A percentile compares a stretch with the other conserved stretches of the same genome.
Evolutionary conservation across 116 monocot genomes (phyloP).

Genomic region (Dioscorea cayenensis): DNA sequence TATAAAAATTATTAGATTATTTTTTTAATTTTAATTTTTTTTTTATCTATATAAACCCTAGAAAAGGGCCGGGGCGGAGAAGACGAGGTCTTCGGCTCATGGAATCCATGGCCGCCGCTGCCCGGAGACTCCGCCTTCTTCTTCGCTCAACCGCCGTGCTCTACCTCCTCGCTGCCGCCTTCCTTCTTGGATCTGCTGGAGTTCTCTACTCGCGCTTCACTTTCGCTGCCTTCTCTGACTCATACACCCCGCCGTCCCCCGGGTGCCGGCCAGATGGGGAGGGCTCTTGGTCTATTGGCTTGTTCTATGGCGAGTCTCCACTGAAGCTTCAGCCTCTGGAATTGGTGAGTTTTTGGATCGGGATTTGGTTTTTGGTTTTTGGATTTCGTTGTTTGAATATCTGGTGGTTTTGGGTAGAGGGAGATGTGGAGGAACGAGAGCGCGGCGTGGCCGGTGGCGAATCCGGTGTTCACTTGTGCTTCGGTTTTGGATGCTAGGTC

Average conservation of each 20-base stretch:
- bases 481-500: slow-evolving; percentile 42
- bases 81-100: neutral
- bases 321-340: slow-evolving; percentile 72
- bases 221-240: slow-evolving; percentile 34
- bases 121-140: neutral
- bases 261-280: slow-evolving; percentile 68
- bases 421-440: slow-evolving; percentile 54
- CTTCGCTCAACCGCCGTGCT: slow-evolving; percentile 23
- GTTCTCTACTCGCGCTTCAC: slow-evolving; percentile 54
- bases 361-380: neutral
- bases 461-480: slow-evolving; percentile 74
- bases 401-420: slow-evolving; percentile 21
- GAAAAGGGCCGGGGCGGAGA: neutral
- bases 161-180: slow-evolving; percentile 30
- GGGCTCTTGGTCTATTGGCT: slow-evolving; percentile 79
- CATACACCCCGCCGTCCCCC: slow-evolving; percentile 10
- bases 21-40: no score
- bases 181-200: slow-evolving; percentile 35
- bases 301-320: slow-evolving; percentile 75
- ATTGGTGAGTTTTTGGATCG: slow-evolving; percentile 18
- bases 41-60: no score
- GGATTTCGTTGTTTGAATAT: neutral
- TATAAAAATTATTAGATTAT: no score
- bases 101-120: neutral
- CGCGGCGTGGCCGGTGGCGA: slow-evolving; percentile 83